Conservation (phyloP, 2,329 filamentous ascomycete species). For the Fusarium falciforme region DNA sequence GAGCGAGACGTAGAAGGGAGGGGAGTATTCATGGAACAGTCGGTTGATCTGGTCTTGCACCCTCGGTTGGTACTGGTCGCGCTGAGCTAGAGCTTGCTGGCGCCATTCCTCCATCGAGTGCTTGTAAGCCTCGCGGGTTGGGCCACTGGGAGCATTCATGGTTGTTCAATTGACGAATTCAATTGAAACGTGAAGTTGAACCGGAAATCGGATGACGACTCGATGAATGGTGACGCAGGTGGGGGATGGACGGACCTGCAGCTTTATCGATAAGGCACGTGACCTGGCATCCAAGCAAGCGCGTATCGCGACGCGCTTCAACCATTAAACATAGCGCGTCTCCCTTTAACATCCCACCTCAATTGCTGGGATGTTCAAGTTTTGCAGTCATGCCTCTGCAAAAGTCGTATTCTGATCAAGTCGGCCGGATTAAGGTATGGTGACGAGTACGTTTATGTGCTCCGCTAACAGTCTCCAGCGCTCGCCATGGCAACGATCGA, state of each 20-base stretch:
- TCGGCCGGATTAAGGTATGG: conserved; percentile 49
- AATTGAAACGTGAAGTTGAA: conserved; percentile 1
- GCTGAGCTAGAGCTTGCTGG: conserved; percentile 43
- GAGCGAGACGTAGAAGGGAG: conserved; percentile 48
- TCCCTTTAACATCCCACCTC: conserved; percentile 27
- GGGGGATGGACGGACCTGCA: conserved; percentile 33
- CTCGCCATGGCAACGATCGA: conserved; percentile 65
- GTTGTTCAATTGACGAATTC: neutral
- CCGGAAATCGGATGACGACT: conserved; percentile 32
- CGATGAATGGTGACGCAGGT: conserved; percentile 42
- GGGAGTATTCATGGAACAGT: conserved; percentile 47
- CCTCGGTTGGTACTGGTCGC: conserved; percentile 45
- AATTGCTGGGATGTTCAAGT: conserved; percentile 30
- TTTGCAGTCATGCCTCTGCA: conserved; percentile 51
- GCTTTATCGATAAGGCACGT: conserved; percentile 48
- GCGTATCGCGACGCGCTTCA: conserved; percentile 40
- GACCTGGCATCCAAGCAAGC: conserved; percentile 28
- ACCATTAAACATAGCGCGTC: conserved; percentile 42
- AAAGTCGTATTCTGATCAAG: conserved; percentile 55
- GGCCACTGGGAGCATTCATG: conserved; percentile 35
- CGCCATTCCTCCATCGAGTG: conserved; percentile 49
- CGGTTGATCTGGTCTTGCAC: conserved; percentile 48
- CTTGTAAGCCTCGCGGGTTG: conserved; percentile 40
- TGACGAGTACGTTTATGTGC: conserved; percentile 4
- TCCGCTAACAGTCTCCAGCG: conserved; percentile 47